Evolutionary conservation across 257 asterid species (phyloP).

Genomic region (Lycium barbarum): DNA sequence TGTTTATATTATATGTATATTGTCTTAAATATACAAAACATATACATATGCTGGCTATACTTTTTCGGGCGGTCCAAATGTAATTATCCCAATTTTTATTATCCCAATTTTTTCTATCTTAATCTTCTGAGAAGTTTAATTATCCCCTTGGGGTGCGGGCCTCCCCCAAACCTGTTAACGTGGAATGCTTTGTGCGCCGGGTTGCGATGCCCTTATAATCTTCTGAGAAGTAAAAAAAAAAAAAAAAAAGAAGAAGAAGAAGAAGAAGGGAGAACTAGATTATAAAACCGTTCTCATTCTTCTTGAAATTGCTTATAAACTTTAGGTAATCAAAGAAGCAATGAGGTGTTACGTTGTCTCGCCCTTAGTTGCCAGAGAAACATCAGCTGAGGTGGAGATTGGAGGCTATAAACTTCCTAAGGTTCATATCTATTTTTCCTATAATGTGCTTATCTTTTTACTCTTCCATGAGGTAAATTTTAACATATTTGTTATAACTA

Average conservation of each 20-base stretch:
- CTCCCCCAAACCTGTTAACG: too few relatives aligned
- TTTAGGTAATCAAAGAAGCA: constrained; percentile 92
- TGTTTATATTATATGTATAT: too few relatives aligned
- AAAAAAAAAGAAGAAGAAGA: too few relatives aligned
- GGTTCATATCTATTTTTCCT: constrained; percentile 45
- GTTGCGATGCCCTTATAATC: too few relatives aligned
- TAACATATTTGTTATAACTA: constrained; percentile 30
- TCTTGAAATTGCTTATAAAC: constrained; percentile 5
- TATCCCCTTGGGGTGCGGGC: too few relatives aligned
- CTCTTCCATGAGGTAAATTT: not conserved
- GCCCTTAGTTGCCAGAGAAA: constrained; percentile 91
- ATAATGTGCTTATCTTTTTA: not conserved
- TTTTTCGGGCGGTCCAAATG: too few relatives aligned
- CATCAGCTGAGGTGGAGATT: constrained; percentile 72
- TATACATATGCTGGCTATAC: too few relatives aligned
- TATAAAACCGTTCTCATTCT: not conserved
- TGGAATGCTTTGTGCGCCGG: too few relatives aligned
- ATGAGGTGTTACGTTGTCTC: constrained; percentile 90
- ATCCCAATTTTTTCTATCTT: not conserved
- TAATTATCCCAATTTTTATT: not conserved
- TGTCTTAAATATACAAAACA: too few relatives aligned
- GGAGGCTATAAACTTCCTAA: constrained; percentile 92
- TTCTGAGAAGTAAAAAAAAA: not conserved
- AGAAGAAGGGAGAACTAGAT: not conserved
- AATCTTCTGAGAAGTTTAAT: not conserved